Conservation (phyloP, 2,329 filamentous ascomycete species). For the Venturia nashicola region DNA sequence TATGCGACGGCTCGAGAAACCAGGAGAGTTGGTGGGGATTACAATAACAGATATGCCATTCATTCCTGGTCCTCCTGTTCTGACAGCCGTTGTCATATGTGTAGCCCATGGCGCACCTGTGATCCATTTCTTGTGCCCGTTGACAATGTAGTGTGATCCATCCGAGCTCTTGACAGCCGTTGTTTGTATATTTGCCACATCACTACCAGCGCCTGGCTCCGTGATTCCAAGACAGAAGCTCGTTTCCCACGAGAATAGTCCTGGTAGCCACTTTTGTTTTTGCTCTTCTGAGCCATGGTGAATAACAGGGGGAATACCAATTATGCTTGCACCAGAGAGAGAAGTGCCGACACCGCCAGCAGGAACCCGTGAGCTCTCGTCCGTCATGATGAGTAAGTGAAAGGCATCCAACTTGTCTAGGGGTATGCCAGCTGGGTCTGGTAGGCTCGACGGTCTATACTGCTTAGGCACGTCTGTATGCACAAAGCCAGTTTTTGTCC, state of each 20-base stretch:
- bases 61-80: slow-evolving; percentile 43
- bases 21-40: slow-evolving; percentile 37
- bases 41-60: slow-evolving; percentile 46
- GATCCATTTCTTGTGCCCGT: slow-evolving; percentile 58
- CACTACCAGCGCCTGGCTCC: slow-evolving; percentile 44
- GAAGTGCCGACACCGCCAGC: slow-evolving; percentile 43
- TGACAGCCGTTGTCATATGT: slow-evolving; percentile 49
- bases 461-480: slow-evolving; percentile 32
- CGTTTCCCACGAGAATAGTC: slow-evolving; percentile 45
- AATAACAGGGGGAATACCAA: slow-evolving; percentile 53
- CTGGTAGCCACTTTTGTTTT: slow-evolving; percentile 46
- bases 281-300: slow-evolving; percentile 49
- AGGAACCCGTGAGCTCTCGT: slow-evolving; percentile 44
- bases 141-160: slow-evolving; percentile 58
- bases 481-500: slow-evolving; percentile 28
- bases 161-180: slow-evolving; percentile 60
- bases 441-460: slow-evolving; percentile 28
- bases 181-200: slow-evolving; percentile 51
- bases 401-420: slow-evolving; percentile 25
- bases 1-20: slow-evolving; percentile 43
- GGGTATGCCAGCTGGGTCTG: slow-evolving; percentile 25
- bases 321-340: slow-evolving; percentile 46
- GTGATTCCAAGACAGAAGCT: slow-evolving; percentile 54
- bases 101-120: slow-evolving; percentile 49
- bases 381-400: slow-evolving; percentile 37